Conservation (phyloP, 805 yeast species). For the Spathaspora sp. region DNA sequence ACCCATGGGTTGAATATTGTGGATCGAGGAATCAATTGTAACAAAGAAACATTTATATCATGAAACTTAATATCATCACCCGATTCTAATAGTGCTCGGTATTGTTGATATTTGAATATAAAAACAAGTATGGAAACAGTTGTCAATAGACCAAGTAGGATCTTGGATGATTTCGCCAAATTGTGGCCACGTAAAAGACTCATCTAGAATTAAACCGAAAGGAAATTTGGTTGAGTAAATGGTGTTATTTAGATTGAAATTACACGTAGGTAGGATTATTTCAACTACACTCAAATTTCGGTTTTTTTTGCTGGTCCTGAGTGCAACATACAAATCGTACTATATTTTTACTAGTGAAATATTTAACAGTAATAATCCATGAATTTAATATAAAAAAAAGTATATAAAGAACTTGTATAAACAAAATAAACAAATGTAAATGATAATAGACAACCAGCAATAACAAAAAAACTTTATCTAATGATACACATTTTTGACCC, state of each 20-base stretch:
- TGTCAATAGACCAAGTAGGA: slow-evolving; percentile 37
- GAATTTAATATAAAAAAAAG: slow-evolving; percentile 1
- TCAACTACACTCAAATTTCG: too few species aligned
- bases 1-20: slow-evolving; percentile 64
- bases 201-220: slow-evolving; percentile 2
- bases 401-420: neutral
- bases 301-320: too few species aligned
- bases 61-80: slow-evolving; percentile 20
- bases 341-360: too few species aligned
- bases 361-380: neutral
- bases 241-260: too few species aligned
- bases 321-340: too few species aligned
- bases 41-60: slow-evolving; percentile 47
- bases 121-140: slow-evolving; percentile 39
- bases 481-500: slow-evolving; percentile 35
- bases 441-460: slow-evolving; percentile 19
- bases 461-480: slow-evolving; percentile 32
- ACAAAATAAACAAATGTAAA: neutral
- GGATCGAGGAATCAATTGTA: slow-evolving; percentile 63
- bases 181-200: slow-evolving; percentile 5
- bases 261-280: too few species aligned
- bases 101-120: slow-evolving; percentile 37
- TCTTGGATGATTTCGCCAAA: slow-evolving; percentile 47
- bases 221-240: slow-evolving; percentile 1
- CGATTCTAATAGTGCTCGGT: slow-evolving; percentile 11